Conservation (phyloP, 1,139 yeast genomes). For the Suhomyces maxii region DNA sequence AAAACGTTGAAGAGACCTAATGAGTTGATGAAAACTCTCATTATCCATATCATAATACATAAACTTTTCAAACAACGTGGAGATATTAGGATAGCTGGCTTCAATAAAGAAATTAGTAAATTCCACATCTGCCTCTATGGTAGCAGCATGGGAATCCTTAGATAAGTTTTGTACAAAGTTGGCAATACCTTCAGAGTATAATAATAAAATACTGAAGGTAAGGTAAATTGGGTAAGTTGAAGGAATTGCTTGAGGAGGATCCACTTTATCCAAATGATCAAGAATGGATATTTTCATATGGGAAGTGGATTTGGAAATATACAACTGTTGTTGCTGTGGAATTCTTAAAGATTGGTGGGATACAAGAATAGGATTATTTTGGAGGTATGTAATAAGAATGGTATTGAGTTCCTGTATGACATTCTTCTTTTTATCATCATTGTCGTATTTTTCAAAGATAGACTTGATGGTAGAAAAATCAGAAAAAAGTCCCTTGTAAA, state of each 20-base stretch:
- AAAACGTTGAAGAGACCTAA: constrained; percentile 74
- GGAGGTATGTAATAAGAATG: constrained; percentile 34
- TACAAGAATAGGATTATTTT: constrained; percentile 34
- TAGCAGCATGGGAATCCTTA: constrained; percentile 20
- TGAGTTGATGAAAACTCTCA: constrained; percentile 59
- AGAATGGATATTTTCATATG: constrained; percentile 55
- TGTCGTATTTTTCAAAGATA: constrained; percentile 66
- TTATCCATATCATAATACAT: constrained; percentile 67
- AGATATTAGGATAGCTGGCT: constrained; percentile 47
- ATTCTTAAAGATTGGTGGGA: constrained; percentile 34
- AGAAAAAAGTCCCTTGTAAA: constrained; percentile 58
- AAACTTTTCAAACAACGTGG: constrained; percentile 50
- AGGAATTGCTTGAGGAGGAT: constrained; percentile 64
- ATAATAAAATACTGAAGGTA: constrained; percentile 52
- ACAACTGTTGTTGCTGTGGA: constrained; percentile 15
- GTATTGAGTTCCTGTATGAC: constrained; percentile 60
- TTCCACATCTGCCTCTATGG: constrained; percentile 37
- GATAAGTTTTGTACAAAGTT: constrained; percentile 49
- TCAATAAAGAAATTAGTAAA: constrained; percentile 42
- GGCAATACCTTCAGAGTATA: constrained; percentile 70
- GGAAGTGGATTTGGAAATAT: constrained; percentile 29
- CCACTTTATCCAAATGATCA: constrained; percentile 76
- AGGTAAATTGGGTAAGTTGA: constrained; percentile 62
- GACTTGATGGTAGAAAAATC: constrained; percentile 53
- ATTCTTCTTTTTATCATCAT: constrained; percentile 54